These are phyloP conservation scores for Fraxinus platypoda DNA, from an alignment of 305 asterid species.

Conservation along the genomic window DNA sequence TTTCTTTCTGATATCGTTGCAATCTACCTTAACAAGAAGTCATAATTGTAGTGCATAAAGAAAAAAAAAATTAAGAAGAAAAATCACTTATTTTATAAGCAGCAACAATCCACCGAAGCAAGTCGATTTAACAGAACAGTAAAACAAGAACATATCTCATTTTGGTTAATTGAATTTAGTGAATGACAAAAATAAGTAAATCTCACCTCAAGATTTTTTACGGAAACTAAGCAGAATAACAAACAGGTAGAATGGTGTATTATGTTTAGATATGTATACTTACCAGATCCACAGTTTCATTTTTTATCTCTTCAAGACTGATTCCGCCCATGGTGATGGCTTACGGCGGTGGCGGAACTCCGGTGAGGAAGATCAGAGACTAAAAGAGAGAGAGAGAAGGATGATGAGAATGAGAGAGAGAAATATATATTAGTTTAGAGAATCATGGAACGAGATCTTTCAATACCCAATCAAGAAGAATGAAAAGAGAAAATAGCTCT, in stretches of 20 bases:
- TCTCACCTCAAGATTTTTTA: background rate
- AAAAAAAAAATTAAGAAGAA: background rate
- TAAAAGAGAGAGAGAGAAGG: background rate
- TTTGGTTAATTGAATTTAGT: background rate
- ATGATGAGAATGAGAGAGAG: background rate
- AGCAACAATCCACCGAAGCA: background rate
- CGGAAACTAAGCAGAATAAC: background rate
- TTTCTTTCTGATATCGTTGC: background rate
- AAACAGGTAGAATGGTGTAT: background rate
- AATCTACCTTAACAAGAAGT: background rate
- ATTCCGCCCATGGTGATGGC: constrained; percentile 31
- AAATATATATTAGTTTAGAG: constrained; percentile 1
- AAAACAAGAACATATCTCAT: background rate
- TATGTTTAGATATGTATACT: background rate
- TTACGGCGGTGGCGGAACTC: background rate
- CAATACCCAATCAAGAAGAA: constrained; percentile 3
- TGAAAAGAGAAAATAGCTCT: background rate
- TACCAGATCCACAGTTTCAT: constrained; percentile 58
- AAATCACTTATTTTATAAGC: background rate
- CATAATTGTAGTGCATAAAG: background rate
- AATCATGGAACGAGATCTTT: constrained; percentile 11
- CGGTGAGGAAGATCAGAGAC: background rate
- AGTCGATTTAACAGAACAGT: background rate
- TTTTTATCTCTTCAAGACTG: constrained; percentile 45
- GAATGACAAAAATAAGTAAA: background rate